These are phyloP conservation scores for Phylloporus sp. DNA, from an alignment of 768 basidiomycete genomes.

Conservation along the genomic window DNA sequence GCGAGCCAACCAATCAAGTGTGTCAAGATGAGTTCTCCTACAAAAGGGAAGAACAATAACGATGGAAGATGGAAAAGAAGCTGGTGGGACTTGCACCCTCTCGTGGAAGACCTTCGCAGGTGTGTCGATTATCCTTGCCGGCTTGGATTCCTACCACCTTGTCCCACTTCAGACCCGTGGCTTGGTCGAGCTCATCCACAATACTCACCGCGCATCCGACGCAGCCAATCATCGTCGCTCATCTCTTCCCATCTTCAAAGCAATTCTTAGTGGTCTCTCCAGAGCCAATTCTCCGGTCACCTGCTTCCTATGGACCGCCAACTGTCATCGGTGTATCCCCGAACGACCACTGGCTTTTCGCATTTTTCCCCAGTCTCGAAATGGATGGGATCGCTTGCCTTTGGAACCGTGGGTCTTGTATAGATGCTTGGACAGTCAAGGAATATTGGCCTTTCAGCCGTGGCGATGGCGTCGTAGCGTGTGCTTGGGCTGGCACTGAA, in stretches of 20 bases:
- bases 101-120: conserved; percentile 55
- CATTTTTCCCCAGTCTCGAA: conserved; percentile 62
- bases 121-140: conserved; percentile 21
- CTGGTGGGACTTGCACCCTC: conserved; percentile 72
- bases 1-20: too few species aligned
- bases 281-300: conserved; percentile 40
- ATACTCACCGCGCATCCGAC: conserved; percentile 66
- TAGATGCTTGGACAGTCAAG: conserved; percentile 58
- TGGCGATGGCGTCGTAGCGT: conserved; percentile 55
- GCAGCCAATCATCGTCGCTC: conserved; percentile 54
- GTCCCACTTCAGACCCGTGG: conserved; percentile 48
- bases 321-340: conserved; percentile 57
- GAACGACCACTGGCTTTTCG: conserved; percentile 61
- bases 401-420: conserved; percentile 54
- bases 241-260: conserved; percentile 65
- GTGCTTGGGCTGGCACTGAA: conserved; percentile 53
- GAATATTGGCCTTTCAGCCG: conserved; percentile 52
- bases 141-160: not conserved
- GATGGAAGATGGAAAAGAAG: conserved; percentile 52
- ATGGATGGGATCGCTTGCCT: conserved; percentile 58
- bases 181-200: conserved; percentile 65
- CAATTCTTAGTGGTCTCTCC: conserved; percentile 59
- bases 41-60: conserved; percentile 53
- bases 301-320: conserved; percentile 54
- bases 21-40: conserved; percentile 35